phyloP scores from a whole-genome alignment of 2,329 filamentous ascomycete genomes.

The Massarina eburnea region DNA sequence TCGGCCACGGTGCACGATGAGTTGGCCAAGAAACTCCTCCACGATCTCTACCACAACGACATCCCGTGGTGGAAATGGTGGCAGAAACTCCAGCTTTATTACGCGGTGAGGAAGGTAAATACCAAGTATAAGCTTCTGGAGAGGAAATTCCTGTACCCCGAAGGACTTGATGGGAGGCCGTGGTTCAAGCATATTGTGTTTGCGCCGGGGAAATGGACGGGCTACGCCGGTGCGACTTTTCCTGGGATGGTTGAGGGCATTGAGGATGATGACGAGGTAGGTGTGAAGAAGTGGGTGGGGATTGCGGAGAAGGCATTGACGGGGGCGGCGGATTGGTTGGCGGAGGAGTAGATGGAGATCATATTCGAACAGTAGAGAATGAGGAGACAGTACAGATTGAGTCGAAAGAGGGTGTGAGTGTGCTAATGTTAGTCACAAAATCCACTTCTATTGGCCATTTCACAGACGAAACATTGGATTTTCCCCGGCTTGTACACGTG shows the following conservation, averaged over 20 bases:
- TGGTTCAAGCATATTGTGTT: conserved; percentile 98
- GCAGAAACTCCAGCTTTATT: conserved; percentile 65
- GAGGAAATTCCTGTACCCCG: conserved; percentile 72
- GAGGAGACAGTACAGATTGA: conserved; percentile 1
- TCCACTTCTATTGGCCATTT: no score
- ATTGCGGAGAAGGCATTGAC: conserved; percentile 43
- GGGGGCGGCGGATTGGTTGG: conserved; percentile 38
- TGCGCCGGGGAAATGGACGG: conserved; percentile 87
- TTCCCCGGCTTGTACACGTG: no score
- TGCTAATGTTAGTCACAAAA: no score
- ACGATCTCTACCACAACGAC: conserved; percentile 51
- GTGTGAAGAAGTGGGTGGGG: conserved; percentile 45
- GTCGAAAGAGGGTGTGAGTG: neutral
- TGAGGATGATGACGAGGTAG: conserved; percentile 49
- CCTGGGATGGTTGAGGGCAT: conserved; percentile 66
- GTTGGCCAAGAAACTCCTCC: conserved; percentile 49
- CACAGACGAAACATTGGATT: no score
- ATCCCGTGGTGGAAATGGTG: conserved; percentile 81
- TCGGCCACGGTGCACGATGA: conserved; percentile 55
- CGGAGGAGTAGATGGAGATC: conserved; percentile 16
- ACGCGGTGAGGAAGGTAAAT: conserved; percentile 69
- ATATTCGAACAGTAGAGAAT: no score
- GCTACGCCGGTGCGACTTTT: conserved; percentile 75
- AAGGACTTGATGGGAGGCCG: conserved; percentile 73
- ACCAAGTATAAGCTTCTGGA: conserved; percentile 83